Evolutionary conservation across 2,329 filamentous ascomycete species (phyloP), one percentile per base, ranked within the genome.

Genomic region (Curvularia lunata): DNA sequence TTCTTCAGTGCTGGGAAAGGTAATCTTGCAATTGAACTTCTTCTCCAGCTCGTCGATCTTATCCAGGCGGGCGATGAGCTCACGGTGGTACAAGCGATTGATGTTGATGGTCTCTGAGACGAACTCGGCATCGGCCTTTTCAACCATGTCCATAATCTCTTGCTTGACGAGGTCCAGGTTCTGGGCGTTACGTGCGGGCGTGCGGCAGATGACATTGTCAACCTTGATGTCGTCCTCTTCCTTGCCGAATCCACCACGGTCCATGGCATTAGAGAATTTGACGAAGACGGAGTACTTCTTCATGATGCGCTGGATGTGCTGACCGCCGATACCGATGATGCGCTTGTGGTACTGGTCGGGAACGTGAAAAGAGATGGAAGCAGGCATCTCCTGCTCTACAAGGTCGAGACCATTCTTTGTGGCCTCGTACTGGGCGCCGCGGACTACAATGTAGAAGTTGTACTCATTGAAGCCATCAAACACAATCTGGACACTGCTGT

Each of bases 211-310:
- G 68, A 99, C 95, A 75, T 99, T 98, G 81, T 99, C 95, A 45
- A 98, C 92, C 78, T 97, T 97, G 79, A 97, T 91, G 74, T 99
- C 95, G 73, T 99, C 95, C 72, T 99, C 95, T 74, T 98, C 93
- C 66, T 96, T 93, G 64, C 92, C 91, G 77, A 96, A 90, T 34
- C 93, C 90, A 62, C 92, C 95, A 73, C 95, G 89, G 75, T 99
- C 95, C 93, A 98, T 98, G 16, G 95, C 95, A 70, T 99, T 99
- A 64, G 92, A 97, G 73, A 99, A 99, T 76, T 99, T 99, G 81
- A 99, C 95, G 70, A 99, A 99, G 67, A 99, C 95, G 0, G 95
- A 98, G 79, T 99, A 96, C 80, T 98, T 98, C 83, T 99, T 98
- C 95, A 99, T 99, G 81, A 99, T 98, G 54, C 94, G 91, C 78